These are phyloP conservation scores for Penicillium tannophilum DNA, from an alignment of 495 filamentous ascomycete genomes.

Conservation along the genomic window DNA sequence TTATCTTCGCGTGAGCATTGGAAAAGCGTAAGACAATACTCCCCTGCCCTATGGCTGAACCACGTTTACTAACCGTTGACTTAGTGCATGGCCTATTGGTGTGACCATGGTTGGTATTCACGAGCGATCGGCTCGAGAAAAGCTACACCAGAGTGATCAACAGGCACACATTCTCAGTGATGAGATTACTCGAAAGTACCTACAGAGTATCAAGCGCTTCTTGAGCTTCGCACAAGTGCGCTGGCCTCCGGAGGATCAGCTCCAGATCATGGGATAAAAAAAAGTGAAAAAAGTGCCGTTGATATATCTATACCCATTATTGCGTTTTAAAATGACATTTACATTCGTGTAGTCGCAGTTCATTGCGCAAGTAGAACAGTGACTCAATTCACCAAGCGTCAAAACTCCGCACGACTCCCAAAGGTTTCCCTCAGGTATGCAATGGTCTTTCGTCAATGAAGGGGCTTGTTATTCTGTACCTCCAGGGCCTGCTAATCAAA, in stretches of 20 bases:
- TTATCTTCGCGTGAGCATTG: conserved; percentile 89
- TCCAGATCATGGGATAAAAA: conserved; percentile 91
- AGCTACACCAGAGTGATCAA: conserved; percentile 84
- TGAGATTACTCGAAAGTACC: conserved; percentile 89
- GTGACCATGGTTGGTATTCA: conserved; percentile 97
- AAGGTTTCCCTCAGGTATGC: neutral
- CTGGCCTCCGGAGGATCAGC: conserved; percentile 90
- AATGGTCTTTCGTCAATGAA: neutral
- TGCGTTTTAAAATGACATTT: neutral
- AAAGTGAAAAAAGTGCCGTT: neutral
- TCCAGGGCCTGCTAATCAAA: conserved; percentile 10
- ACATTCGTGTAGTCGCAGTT: neutral
- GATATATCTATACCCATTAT: conserved; percentile 13
- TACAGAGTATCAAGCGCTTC: conserved; percentile 98
- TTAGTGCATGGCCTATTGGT: conserved; percentile 92
- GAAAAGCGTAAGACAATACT: conserved; percentile 69
- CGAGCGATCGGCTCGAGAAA: conserved; percentile 92
- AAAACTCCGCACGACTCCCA: neutral
- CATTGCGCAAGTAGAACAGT: no score
- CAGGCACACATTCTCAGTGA: conserved; percentile 97
- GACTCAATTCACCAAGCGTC: no score
- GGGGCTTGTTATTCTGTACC: neutral
- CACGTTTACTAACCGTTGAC: conserved; percentile 18
- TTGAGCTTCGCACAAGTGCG: conserved; percentile 94
- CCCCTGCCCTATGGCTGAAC: neutral